These are phyloP conservation scores for Apiotrichum laibachii DNA, from an alignment of 1,284 basidiomycete genomes.

Conservation along the genomic window DNA sequence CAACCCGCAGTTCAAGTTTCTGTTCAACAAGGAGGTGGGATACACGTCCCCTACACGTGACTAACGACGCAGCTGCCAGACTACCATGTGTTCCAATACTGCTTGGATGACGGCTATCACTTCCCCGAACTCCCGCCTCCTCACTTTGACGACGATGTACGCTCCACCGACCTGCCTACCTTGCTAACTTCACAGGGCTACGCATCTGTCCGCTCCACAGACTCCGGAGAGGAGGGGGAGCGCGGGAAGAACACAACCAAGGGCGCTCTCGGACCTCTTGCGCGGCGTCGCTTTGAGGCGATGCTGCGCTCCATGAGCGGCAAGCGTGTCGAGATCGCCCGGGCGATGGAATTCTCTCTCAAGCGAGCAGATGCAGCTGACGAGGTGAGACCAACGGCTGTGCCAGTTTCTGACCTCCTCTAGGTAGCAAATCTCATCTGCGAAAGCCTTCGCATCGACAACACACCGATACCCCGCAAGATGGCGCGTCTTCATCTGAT, in stretches of 20 bases:
- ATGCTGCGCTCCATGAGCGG: constrained; percentile 85
- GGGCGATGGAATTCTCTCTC: constrained; percentile 92
- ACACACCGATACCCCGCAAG: constrained; percentile 91
- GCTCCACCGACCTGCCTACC: constrained; percentile 24
- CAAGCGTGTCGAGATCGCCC: constrained; percentile 82
- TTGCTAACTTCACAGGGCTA: constrained; percentile 63
- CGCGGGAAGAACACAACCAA: constrained; percentile 66
- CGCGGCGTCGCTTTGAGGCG: constrained; percentile 76
- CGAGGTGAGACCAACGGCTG: constrained; percentile 59
- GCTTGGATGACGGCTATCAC: constrained; percentile 64
- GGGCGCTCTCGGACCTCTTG: constrained; percentile 69
- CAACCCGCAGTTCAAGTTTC: constrained; percentile 79
- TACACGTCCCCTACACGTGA: background rate
- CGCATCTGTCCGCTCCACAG: constrained; percentile 87
- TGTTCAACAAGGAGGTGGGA: constrained; percentile 66
- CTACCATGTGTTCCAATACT: constrained; percentile 73
- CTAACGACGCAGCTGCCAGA: constrained; percentile 1
- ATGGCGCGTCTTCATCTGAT: constrained; percentile 90
- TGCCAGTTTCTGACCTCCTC: background rate
- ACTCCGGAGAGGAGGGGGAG: constrained; percentile 92
- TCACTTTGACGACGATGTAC: constrained; percentile 80
- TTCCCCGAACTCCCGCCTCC: constrained; percentile 56
- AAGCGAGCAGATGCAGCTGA: constrained; percentile 91
- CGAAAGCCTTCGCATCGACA: constrained; percentile 73
- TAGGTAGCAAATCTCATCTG: constrained; percentile 85